A percentile compares a stretch with the other conserved stretches of the same genome.
phyloP scores from a whole-genome alignment of 139 green algal species.

The Chlamydomonas schloesseri region DNA sequence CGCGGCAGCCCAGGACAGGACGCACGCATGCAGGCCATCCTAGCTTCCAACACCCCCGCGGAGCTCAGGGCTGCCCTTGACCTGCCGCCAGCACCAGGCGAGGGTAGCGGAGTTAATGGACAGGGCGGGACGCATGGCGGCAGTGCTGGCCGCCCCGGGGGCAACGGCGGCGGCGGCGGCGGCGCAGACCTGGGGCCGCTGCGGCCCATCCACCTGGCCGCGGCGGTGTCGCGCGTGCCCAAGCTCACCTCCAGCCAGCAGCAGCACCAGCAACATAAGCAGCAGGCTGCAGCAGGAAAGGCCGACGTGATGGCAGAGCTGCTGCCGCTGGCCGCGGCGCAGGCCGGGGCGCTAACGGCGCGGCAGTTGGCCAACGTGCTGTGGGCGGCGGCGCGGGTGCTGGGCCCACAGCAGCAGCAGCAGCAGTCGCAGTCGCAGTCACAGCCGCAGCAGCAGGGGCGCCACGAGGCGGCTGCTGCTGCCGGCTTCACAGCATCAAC shows the following conservation, averaged over 20 bases:
- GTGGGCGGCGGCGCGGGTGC: neutral
- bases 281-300: neutral
- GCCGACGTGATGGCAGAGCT: neutral
- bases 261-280: neutral
- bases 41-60: neutral
- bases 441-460: neutral
- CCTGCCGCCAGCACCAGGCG: neutral
- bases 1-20: neutral
- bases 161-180: neutral
- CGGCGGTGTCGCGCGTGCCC: neutral
- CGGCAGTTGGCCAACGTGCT: constrained; percentile 5
- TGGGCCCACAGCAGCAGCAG: neutral
- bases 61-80: neutral
- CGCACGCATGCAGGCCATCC: neutral
- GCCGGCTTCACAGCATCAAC: neutral
- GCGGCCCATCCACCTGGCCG: constrained; percentile 23
- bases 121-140: no score
- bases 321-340: neutral
- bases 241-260: neutral
- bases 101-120: no score
- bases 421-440: no score
- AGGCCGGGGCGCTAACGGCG: neutral
- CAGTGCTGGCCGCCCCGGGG: neutral
- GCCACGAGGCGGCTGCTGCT: neutral
- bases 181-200: neutral